Base-by-base conservation (phyloP, 768 basidiomycete genomes). In the Baorangia bicolor region DNA sequence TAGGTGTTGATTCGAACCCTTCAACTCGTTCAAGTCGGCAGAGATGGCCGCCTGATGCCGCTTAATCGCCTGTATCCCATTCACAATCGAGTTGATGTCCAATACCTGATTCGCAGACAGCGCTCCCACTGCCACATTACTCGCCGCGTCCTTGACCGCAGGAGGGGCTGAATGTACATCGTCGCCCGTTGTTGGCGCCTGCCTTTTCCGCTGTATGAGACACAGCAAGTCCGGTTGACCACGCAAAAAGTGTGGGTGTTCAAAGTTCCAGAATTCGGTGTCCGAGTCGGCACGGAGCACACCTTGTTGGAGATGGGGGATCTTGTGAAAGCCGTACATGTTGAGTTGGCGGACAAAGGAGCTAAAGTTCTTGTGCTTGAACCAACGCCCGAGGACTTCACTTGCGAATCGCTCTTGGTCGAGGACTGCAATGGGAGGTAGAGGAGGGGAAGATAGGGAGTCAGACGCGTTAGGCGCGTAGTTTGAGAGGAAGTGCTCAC, bases 361-460 rank as follows among this genome's bases (percentile, higher is more conserved):
- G 13, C 91, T 92, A 73, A 97, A 98, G 70, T 96, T 97, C 57
- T 89, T 86, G 75, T 98, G 97, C 71, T 99, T 99, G 85, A 98
- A 99, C 86, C 90, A 98, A 40, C 86, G 83, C 4, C 92, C 92
- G 8, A 98, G 83, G 31, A 97, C 84, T 71, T 96, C 90, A 37
- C 85, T 84, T 2, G 92, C 90, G 69, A 98, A 92, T 28, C 86
- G 86, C 69, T 96, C 93, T 64, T 92, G 90, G 71, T 96, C 92
- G 35, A 92, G 84, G 28, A 98, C 95, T 97, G 65, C 10, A 14
- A 23, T 20, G 21, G 48, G 10, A 28, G 2, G 21, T 16, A 46
- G 31, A 58, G 38, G 13, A 9, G 34, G n/a, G 14, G 14, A 21
- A 13, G 14, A 37, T 23, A 14, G 37, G 56, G 45, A 28, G 51